Evolutionary conservation across 2,329 filamentous ascomycete genomes (phyloP).

Genomic region (Aspergillus sp.): DNA sequence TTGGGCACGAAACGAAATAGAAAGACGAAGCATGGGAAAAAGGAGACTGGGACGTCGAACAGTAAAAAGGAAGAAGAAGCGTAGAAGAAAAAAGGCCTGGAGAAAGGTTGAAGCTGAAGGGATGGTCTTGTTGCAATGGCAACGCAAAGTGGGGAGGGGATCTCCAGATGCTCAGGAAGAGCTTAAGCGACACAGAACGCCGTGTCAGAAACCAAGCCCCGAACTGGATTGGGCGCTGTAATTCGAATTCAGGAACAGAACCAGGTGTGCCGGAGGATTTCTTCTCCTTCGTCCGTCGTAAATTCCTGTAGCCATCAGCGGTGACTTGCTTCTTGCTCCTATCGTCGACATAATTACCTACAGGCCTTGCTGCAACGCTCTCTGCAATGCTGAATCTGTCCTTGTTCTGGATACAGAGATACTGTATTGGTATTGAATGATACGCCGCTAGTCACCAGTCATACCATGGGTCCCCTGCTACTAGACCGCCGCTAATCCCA

Average conservation of each 20-base stretch:
- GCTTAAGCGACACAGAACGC: constrained; percentile 6
- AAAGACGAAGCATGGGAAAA: constrained; percentile 17
- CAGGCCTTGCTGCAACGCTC: too few species aligned
- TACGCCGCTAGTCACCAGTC: constrained; percentile 9
- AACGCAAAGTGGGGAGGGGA: constrained; percentile 36
- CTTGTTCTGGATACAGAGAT: too few species aligned
- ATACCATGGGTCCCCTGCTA: too few species aligned
- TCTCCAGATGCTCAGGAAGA: constrained; percentile 26
- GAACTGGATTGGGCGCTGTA: too few species aligned
- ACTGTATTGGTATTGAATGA: constrained; percentile 4
- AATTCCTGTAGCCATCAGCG: too few species aligned
- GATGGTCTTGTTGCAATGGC: constrained; percentile 39
- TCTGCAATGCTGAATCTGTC: too few species aligned
- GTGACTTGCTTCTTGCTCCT: too few species aligned
- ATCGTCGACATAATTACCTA: too few species aligned
- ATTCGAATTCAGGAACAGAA: too few species aligned
- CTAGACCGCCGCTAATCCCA: neutral
- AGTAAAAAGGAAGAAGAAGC: constrained; percentile 15
- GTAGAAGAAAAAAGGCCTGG: constrained; percentile 18
- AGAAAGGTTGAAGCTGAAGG: constrained; percentile 36
- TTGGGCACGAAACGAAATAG: constrained; percentile 4
- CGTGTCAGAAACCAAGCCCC: neutral
- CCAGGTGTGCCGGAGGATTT: too few species aligned
- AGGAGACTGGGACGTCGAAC: constrained; percentile 6
- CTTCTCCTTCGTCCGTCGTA: too few species aligned